Evolutionary conservation across 2,329 filamentous ascomycete genomes (phyloP).

Genomic region (Calonectria pseudoreteaudii): DNA sequence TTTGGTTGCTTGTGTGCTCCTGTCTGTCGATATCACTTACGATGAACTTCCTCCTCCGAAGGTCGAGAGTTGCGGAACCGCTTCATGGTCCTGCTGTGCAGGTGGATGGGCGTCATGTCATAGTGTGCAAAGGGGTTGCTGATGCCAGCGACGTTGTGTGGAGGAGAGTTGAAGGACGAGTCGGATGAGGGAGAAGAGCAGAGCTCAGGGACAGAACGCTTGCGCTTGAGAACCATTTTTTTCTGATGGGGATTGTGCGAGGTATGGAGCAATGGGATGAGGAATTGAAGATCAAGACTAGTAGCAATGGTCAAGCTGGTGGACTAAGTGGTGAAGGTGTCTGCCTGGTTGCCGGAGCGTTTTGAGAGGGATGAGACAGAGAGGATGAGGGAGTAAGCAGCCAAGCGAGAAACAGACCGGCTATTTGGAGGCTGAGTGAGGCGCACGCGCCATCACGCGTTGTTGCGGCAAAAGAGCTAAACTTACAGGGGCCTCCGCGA

Average conservation of each 20-base stretch:
- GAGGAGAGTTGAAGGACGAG: conserved; percentile 55
- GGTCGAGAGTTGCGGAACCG: conserved; percentile 70
- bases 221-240: conserved; percentile 67
- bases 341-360: neutral
- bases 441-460: conserved; percentile 34
- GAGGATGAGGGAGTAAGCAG: conserved; percentile 8
- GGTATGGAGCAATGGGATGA: neutral
- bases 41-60: conserved; percentile 65
- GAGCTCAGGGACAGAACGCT: conserved; percentile 71
- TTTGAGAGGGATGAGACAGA: neutral
- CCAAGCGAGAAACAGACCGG: conserved; percentile 8
- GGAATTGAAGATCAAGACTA: neutral
- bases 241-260: neutral
- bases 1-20: neutral
- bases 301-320: neutral
- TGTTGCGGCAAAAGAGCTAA: neutral
- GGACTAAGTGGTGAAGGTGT: neutral
- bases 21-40: conserved; percentile 53
- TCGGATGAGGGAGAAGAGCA: conserved; percentile 59
- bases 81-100: conserved; percentile 70
- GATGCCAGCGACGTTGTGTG: conserved; percentile 44
- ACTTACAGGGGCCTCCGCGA: conserved; percentile 3
- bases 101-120: conserved; percentile 54
- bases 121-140: conserved; percentile 48
- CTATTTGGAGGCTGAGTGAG: conserved; percentile 25